A percentile compares a stretch with the other conserved stretches of the same genome.
Evolutionary conservation across 2,329 filamentous ascomycete species (phyloP).

Genomic region (Trichoderma endophyticum): DNA sequence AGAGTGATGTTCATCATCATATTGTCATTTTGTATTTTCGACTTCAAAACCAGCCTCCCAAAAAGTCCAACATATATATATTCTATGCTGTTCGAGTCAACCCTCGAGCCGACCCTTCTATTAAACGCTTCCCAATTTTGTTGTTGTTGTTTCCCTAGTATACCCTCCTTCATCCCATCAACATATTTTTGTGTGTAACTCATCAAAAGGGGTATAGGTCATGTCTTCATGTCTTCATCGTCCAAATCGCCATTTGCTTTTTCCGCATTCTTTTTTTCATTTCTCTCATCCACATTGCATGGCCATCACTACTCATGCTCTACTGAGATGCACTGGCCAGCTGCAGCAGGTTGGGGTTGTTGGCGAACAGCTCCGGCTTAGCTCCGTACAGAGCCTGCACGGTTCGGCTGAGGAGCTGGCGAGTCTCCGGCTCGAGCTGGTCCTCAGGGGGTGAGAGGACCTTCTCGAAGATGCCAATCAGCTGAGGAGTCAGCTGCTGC

Average conservation of each 20-base stretch:
- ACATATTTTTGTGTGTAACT: background rate
- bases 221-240: conserved; percentile 21
- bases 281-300: background rate
- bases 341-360: conserved; percentile 32
- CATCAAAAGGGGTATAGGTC: conserved; percentile 18
- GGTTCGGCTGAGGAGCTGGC: conserved; percentile 62
- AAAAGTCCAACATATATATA: background rate
- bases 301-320: background rate
- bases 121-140: conserved; percentile 5
- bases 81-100: background rate
- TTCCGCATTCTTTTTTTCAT: background rate
- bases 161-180: conserved; percentile 10
- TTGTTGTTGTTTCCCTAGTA: background rate
- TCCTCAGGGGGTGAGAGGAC: conserved; percentile 70
- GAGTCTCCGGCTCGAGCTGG: conserved; percentile 71
- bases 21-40: background rate
- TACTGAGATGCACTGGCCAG: conserved; percentile 27
- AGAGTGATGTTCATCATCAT: background rate
- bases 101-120: conserved; percentile 6
- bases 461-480: conserved; percentile 69
- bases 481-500: conserved; percentile 64
- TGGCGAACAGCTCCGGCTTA: conserved; percentile 33
- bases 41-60: background rate
- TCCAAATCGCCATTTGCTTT: background rate
- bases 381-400: conserved; percentile 48